These are phyloP conservation scores for Botrytis paeoniae DNA, from an alignment of 2,329 filamentous ascomycete species.

Conservation along the genomic window DNA sequence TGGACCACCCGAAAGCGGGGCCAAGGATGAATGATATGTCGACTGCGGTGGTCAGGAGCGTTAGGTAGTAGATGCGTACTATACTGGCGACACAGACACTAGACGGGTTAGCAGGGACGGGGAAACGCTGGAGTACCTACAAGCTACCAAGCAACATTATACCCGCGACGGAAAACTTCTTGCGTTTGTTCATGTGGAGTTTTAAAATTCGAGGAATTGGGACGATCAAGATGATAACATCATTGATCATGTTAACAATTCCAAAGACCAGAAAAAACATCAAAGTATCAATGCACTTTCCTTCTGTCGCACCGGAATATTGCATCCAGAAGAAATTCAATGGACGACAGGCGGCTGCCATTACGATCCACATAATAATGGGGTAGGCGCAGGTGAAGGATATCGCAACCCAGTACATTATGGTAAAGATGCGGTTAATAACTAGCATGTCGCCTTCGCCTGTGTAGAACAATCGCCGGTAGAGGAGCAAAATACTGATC, in stretches of 20 bases:
- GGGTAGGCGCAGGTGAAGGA: slow-evolving; percentile 9
- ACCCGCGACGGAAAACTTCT: slow-evolving; percentile 9
- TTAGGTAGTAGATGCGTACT: slow-evolving; percentile 14
- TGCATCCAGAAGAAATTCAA: slow-evolving; percentile 6
- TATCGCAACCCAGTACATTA: slow-evolving; percentile 5
- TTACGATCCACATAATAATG: slow-evolving; percentile 11
- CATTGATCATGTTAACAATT: slow-evolving; percentile 11
- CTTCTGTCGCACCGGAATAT: slow-evolving; percentile 6
- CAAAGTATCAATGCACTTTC: background rate
- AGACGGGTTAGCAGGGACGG: background rate
- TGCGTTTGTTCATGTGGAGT: slow-evolving; percentile 13
- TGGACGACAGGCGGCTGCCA: slow-evolving; percentile 5
- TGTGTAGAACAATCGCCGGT: slow-evolving; percentile 13
- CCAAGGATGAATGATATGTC: slow-evolving; percentile 14
- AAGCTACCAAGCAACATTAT: slow-evolving; percentile 14
- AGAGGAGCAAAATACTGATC: slow-evolving; percentile 9
- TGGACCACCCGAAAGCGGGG: slow-evolving; percentile 3
- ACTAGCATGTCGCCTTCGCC: background rate
- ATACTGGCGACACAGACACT: slow-evolving; percentile 12
- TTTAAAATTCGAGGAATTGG: slow-evolving; percentile 9
- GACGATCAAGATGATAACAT: slow-evolving; percentile 14
- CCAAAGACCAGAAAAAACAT: slow-evolving; percentile 4
- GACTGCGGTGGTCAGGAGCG: background rate
- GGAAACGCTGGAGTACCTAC: background rate
- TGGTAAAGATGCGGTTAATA: slow-evolving; percentile 8